Base-by-base conservation (phyloP, 2,329 filamentous ascomycete species). In the Coniochaeta sp. region DNA sequence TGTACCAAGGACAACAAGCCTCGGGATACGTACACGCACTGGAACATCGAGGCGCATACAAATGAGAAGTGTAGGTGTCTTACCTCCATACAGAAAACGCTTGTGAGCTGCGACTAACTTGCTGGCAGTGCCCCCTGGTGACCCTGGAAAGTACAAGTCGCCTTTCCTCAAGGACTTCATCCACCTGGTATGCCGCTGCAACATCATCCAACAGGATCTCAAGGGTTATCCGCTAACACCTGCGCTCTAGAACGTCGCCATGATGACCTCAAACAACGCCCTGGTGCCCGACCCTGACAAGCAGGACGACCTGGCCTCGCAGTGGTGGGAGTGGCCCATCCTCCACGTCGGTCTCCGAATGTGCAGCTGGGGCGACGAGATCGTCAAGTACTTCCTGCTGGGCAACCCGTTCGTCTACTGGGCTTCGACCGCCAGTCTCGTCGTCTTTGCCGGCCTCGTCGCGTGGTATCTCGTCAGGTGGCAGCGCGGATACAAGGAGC, bases 211-310 rank as follows among this genome's bases (percentile, higher is more conserved):
- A n/a, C n/a, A n/a, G n/a, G n/a, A n/a, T n/a, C n/a, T n/a, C n/a
- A n/a, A n/a, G n/a, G n/a, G n/a, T n/a, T n/a, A n/a, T n/a, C 28
- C n/a, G 14, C n/a, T 60, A 67, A 60, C 50, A 36, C 26, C 26
- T n/a, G n/a, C 22, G 17, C 16, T 55, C 30, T n/a, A 60, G 66
- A 99, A 99, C 73, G 95, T 99, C 63, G 95, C 95, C 64, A 99
- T 99, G 95, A 97, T 98, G 93, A 99, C 95, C 3, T 98, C 95
- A 42, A 99, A 99, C 83, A 99, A 99, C 71, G 95, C 95, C 26
- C 86, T 99, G 54, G 91, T 99, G 22, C 95, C 95, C 4, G 95
- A 99, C 70, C 93, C 95, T 4, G 95, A 99, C 74, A 99, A 99
- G 84, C 95, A 99, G 75, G 95, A 99, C 70, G 95, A 99, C 70